Evolutionary conservation across 225 moss, liverwort and hornwort species (phyloP), one percentile per base, ranked within the genome.

Genomic region (Physcomitrellopsis africana): DNA sequence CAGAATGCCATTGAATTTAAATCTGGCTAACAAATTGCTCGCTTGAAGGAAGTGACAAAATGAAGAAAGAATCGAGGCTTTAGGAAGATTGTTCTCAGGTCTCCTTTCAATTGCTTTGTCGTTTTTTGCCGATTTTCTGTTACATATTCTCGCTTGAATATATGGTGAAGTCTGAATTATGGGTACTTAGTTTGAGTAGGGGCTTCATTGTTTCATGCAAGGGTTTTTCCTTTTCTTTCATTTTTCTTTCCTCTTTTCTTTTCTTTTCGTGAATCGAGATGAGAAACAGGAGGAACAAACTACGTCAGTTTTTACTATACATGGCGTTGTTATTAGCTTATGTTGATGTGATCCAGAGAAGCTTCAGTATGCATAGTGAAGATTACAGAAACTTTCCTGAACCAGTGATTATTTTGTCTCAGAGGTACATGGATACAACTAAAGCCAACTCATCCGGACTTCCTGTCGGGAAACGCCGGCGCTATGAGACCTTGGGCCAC

Each of bases 11-110:
- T 99, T 72, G 95, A 93, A 49, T 99, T 83, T 78, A 93, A 99
- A 81, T 85, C 93, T 44, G 90, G 83, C 45, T 92, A 93, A 79
- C 97, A 95, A 81, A 84, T 83, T 69, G 78, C 74, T 68, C 90
- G 92, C 22, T 76, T 93, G 62, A 83, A 88, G 80, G 89, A 92
- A 72, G 97, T 72, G 84, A 92, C 29, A 79, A 86, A 47, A 93
- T 99, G 51, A 93, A 92, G 80, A 93, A 95, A 81, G 97, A 99
- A 81, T 94, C 97, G 27, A 82, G 97, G 80, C 86, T 99, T 63
- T 95, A 95, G 95, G 93, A 99, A 83, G 95, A 95, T 83, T 95
- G 92, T 44, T 92, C 95, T 51, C 97, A 95, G 93, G 95, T 95
- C 41, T 83, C 42, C 7, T 73, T 58, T 60, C 51, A 63, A 41